Percentiles rank a stretch among this genome's conserved stretches.
Evolutionary conservation across 2,329 filamentous ascomycete species (phyloP).

Genomic region (Davidsoniella neocaledoniae): DNA sequence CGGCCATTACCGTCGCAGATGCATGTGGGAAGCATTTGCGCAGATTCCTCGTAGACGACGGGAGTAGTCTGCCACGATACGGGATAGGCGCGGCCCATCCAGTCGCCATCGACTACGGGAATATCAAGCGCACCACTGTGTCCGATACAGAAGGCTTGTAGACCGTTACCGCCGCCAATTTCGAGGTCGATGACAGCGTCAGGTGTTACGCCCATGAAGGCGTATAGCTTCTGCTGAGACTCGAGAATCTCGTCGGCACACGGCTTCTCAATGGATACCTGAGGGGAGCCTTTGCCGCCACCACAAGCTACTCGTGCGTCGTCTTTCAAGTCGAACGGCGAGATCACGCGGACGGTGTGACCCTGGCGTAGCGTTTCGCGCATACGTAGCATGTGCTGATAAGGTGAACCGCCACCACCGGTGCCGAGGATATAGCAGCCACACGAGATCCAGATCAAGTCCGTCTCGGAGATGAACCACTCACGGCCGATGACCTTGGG

Average conservation of each 20-base stretch:
- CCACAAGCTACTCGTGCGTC: slow-evolving; percentile 37
- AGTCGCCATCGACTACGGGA: slow-evolving; percentile 36
- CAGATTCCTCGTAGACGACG: slow-evolving; percentile 32
- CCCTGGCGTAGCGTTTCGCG: slow-evolving; percentile 33
- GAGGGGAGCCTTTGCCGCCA: slow-evolving; percentile 41
- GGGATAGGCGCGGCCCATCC: slow-evolving; percentile 40
- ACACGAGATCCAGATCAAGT: slow-evolving; percentile 37
- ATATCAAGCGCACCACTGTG: slow-evolving; percentile 34
- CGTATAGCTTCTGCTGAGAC: slow-evolving; percentile 34
- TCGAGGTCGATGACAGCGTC: slow-evolving; percentile 45
- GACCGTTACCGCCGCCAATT: slow-evolving; percentile 50
- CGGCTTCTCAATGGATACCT: slow-evolving; percentile 43
- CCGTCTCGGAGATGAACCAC: slow-evolving; percentile 42
- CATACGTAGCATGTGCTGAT: slow-evolving; percentile 33
- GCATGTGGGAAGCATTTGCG: slow-evolving; percentile 28
- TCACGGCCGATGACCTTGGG: slow-evolving; percentile 32
- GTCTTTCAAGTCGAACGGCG: slow-evolving; percentile 31
- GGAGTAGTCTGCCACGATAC: slow-evolving; percentile 39
- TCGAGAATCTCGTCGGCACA: slow-evolving; percentile 37
- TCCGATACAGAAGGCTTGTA: slow-evolving; percentile 40
- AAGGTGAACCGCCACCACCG: slow-evolving; percentile 41
- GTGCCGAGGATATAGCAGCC: slow-evolving; percentile 46
- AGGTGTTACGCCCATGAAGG: slow-evolving; percentile 24
- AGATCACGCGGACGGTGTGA: slow-evolving; percentile 33
- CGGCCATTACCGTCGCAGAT: slow-evolving; percentile 37